Evolutionary conservation across 495 filamentous ascomycete genomes (phyloP), one percentile per base, ranked within the genome.

Genomic region (Daldinia bambusicola): DNA sequence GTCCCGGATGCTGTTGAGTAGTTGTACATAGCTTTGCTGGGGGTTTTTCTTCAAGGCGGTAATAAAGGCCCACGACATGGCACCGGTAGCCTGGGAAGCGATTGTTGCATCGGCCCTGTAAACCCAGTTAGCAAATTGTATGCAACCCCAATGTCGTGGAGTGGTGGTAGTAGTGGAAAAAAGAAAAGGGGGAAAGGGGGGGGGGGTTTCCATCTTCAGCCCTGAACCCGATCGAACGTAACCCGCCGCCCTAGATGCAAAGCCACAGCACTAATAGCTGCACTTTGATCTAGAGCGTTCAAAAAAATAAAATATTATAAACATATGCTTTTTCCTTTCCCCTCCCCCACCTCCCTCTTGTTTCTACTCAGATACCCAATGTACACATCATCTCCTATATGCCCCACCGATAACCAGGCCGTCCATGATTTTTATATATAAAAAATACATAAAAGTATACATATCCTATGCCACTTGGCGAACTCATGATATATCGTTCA

Each of bases 41-140:
- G 95, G 95, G 74, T 97, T 97, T 86, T 97, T 97, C 85, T 95
- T 94, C 59, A 99, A 86, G 41, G 94, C 91, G 5, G 85, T 90
- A 78, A 99, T 94, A 79, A 99, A 99, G 6, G 95, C 95, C 89
- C 93, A 98, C 6, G 93, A 97, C 95, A 99, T 98, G 77, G 95
- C 95, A 38, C 95, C 95, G 0, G 95, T 98, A 16, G 95, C 95
- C 76, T 98, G 88, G 53, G 94, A 92, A 13, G 85, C 87, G 55
- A 89, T 88, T 6, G 84, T 87, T 40, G 88, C 84, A 76, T 90
- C 88, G 74, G 88, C 88, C 61, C 88, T 90, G 62, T 45, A 37
- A 10, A 37, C 14, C 30, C 22, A 26, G 64, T 67, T 48, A 67
- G 56, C 22, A 45, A 61, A 16, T 14, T 7, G 30, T 14, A 18